Evolutionary conservation across 352 stramenopile species (phyloP), one percentile per base, ranked within the genome.

Genomic region (Aphanomyces euteiches): DNA sequence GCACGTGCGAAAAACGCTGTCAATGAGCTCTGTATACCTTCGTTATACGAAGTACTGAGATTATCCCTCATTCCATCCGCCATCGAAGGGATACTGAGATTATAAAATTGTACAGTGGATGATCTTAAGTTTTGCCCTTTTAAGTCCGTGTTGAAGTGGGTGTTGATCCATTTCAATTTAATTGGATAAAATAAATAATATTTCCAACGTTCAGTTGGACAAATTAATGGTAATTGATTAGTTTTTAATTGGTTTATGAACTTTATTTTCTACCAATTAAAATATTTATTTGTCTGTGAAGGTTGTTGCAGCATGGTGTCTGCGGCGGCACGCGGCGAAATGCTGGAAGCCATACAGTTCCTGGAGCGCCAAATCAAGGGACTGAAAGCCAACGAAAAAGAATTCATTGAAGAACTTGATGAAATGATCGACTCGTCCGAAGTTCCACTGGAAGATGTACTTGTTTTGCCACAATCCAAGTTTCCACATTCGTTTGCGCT

Each of bases 181-280:
- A 61, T 61, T 61, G 54, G 54, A 17, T 61, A 17, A 41, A 61
- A 61, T 61, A 61, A 6, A 28, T 28, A 28, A 28, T 28, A 2
- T 2, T 28, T 28, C 28, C 28, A 28, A 28, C 28, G 28, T 28
- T 28, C 28, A 28, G 28, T 28, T 28, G 28, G 28, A 28, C 28
- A 28, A 28, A 28, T 28, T 28, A 28, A 28, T 28, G 28, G 2
- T 28, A 28, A 28, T 28, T 28, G 2, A 2, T 28, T 28, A 28
- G 28, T 28, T 28, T 28, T 28, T 28, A 28, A 28, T 28, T 28
- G 28, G 28, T 28, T 28, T 28, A 28, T 28, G 28, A 28, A 28
- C 28, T 28, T n/a, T 28, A 28, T 28, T 28, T 28, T 28, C 28
- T 28, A 28, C 28, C 28, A 28, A 28, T 28, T 28, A 28, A 28